These are phyloP conservation scores for Lycium ferocissimum DNA, from an alignment of 257 asterid species.

Conservation along the genomic window DNA sequence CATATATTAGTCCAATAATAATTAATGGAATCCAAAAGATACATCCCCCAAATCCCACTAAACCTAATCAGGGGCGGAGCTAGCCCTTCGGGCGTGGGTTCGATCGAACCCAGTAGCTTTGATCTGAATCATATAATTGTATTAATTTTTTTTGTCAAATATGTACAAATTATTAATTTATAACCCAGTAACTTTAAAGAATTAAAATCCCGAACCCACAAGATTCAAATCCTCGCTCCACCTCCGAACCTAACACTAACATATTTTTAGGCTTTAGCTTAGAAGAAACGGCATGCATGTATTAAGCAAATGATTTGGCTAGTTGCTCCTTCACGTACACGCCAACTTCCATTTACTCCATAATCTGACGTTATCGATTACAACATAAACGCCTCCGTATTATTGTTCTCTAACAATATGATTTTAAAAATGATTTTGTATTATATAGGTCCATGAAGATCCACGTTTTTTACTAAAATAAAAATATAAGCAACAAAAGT, in stretches of 20 bases:
- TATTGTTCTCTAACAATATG: background rate
- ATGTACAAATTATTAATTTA: too few relatives aligned
- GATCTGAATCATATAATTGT: too few relatives aligned
- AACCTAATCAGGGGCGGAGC: too few relatives aligned
- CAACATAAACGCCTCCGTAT: background rate
- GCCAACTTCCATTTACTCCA: background rate
- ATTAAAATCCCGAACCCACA: too few relatives aligned
- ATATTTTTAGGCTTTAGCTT: background rate
- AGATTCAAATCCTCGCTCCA: too few relatives aligned
- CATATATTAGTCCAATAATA: background rate
- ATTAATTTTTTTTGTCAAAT: too few relatives aligned
- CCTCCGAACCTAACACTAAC: too few relatives aligned
- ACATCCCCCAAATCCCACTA: background rate
- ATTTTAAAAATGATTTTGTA: background rate
- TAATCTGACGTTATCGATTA: background rate
- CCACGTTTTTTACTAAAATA: background rate
- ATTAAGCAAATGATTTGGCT: background rate
- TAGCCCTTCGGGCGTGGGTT: too few relatives aligned
- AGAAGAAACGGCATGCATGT: constrained; percentile 4
- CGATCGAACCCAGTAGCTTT: too few relatives aligned
- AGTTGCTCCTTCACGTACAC: background rate
- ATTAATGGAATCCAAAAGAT: background rate
- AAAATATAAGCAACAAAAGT: background rate
- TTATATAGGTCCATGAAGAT: background rate
- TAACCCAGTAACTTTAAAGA: too few relatives aligned